Conservation (phyloP, 352 stramenopile species). For the Globisporangium carolinianum region DNA sequence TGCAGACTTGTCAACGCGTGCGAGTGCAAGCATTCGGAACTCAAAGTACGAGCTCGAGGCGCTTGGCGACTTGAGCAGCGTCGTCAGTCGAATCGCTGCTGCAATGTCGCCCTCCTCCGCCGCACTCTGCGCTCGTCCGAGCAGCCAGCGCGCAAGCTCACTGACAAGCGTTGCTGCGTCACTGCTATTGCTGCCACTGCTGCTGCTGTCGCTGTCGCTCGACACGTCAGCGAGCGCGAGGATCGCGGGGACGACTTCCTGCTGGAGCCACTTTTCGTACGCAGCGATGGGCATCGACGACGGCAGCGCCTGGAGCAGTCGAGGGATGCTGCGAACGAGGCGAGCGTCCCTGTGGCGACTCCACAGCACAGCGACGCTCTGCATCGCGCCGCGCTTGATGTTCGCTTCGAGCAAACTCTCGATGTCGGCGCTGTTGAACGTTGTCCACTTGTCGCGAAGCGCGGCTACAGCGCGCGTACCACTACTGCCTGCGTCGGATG, state of each 20-base stretch:
- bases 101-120: constrained; percentile 22
- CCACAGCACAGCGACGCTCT: constrained; percentile 44
- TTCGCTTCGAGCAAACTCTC: constrained; percentile 36
- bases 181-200: background rate
- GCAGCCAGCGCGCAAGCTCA: constrained; percentile 24
- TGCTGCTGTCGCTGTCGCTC: background rate
- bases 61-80: constrained; percentile 15
- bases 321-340: constrained; percentile 23
- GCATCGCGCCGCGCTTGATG: constrained; percentile 42
- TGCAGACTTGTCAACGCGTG: too few species aligned
- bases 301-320: constrained; percentile 30
- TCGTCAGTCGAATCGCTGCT: constrained; percentile 25
- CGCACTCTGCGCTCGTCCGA: constrained; percentile 20
- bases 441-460: constrained; percentile 16
- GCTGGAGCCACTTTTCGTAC: constrained; percentile 48
- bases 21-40: constrained; percentile 16
- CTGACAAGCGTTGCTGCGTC: constrained; percentile 9
- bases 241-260: constrained; percentile 43
- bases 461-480: constrained; percentile 5
- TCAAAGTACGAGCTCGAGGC: constrained; percentile 14
- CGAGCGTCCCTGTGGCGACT: constrained; percentile 35
- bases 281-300: constrained; percentile 28
- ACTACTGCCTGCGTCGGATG: constrained; percentile 3
- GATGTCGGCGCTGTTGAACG: constrained; percentile 28
- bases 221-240: constrained; percentile 15